Evolutionary conservation across 83 land plant genomes (phyloP), one percentile per base, ranked within the genome.

Genomic region (Diphasiastrum complanatum): DNA sequence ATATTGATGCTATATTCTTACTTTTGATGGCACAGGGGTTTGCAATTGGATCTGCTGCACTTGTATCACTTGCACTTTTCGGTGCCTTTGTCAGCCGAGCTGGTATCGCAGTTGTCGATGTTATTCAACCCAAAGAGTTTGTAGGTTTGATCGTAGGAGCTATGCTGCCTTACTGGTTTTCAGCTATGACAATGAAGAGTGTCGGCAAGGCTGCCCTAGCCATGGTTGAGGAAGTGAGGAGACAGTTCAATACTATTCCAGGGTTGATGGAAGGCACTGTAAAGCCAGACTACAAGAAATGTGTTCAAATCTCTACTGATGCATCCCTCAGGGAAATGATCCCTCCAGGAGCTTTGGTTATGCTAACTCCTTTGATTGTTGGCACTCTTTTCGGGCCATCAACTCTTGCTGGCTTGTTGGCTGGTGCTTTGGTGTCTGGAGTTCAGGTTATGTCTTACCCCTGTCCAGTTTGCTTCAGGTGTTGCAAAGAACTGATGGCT

Each of bases 101-200:
- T 22, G 79, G 52, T 11, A 77, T 86, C 24, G 62, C 87, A 1
- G 58, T 69, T 5, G 93, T 87, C 10, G 86, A 87, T 70, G 88
- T 87, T 11, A 71, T 84, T 60, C 69, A 82, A 27, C 83, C 89
- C 5, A 81, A 81, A 66, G 89, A 78, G 47, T 81, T 87, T 61
- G 88, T 87, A 55, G 93, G 93, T 30, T 37, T 84, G 55, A 37
- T 87, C 32, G 89, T 87, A 20, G 89, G 93, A 25, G 85, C 93
- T 10, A 81, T 87, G 89, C 78, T 87, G 56, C 88, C 88, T 0
- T 87, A 84, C 57, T 84, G 88, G 89, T 87, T 87, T 67, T 84
- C 85, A 2, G 93, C 93, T 58, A 78, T 84, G 89, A 81, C 93
- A 19, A 84, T 84, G 85, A 84, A 84, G 77, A 84, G 89, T 70